Conservation (phyloP, 169 alveolate genomes). For the Plasmodium gallinaceum region DNA sequence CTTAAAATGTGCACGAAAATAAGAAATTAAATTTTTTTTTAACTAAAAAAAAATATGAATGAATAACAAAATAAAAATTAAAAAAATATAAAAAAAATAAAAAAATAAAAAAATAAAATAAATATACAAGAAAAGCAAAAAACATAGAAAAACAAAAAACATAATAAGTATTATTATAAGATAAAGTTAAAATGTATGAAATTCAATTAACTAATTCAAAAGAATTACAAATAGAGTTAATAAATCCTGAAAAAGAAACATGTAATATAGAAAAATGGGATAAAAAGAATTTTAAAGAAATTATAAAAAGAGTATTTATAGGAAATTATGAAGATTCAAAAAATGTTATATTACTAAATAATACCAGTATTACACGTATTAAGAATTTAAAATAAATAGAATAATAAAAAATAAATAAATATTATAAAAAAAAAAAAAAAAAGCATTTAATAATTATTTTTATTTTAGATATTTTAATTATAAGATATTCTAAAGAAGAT, state of each 20-base stretch:
- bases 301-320: constrained; percentile 48
- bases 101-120: too few relatives aligned
- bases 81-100: too few relatives aligned
- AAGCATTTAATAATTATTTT: not conserved
- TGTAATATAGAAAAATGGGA: not conserved
- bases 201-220: not conserved
- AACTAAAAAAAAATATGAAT: too few relatives aligned
- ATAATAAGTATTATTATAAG: too few relatives aligned
- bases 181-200: too few relatives aligned
- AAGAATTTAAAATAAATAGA: constrained; percentile 1
- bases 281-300: constrained; percentile 46
- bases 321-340: constrained; percentile 69
- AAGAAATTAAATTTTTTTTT: too few relatives aligned
- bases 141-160: too few relatives aligned
- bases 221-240: constrained; percentile 20
- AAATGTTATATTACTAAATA: constrained; percentile 29
- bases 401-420: not conserved
- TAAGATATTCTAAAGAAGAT: constrained; percentile 38
- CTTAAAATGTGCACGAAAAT: too few relatives aligned
- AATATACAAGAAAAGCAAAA: too few relatives aligned
- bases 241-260: not conserved
- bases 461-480: constrained; percentile 33
- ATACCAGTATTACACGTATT: constrained; percentile 58
- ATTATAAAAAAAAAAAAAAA: not conserved
- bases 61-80: too few relatives aligned